phyloP scores from a whole-genome alignment of 306 rosid species.

The Clitoria ternatea region DNA sequence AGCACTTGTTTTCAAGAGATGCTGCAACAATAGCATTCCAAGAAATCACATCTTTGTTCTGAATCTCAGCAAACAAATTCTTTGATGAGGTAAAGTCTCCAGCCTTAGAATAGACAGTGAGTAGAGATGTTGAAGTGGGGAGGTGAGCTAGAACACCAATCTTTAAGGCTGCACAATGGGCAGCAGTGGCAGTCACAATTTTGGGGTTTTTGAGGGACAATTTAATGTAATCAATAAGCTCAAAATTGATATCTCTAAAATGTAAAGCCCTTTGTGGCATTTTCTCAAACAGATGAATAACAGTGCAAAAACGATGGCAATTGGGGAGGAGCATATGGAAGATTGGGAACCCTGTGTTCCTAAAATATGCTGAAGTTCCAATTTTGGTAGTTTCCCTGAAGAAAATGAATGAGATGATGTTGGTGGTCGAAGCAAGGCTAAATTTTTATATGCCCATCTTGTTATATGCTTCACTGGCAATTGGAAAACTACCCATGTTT shows the following conservation, averaged over 20 bases:
- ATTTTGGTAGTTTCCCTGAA: neutral
- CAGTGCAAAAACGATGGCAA: slow-evolving; percentile 9
- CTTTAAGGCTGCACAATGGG: slow-evolving; percentile 45
- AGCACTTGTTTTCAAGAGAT: slow-evolving; percentile 33
- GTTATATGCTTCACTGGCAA: neutral
- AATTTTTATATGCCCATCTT: slow-evolving; percentile 15
- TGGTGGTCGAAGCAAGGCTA: neutral
- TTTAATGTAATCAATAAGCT: slow-evolving; percentile 25
- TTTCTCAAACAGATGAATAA: slow-evolving; percentile 30
- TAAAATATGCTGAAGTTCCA: neutral
- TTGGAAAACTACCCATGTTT: slow-evolving; percentile 17
- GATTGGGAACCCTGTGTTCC: slow-evolving; percentile 6
- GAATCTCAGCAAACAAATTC: slow-evolving; percentile 40
- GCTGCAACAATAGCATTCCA: slow-evolving; percentile 61
- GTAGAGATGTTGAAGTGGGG: slow-evolving; percentile 45
- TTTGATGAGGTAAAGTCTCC: slow-evolving; percentile 39
- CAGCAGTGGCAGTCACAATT: slow-evolving; percentile 21
- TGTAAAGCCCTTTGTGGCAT: slow-evolving; percentile 27
- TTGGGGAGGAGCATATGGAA: neutral
- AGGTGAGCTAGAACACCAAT: slow-evolving; percentile 40
- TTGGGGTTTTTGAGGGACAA: slow-evolving; percentile 15
- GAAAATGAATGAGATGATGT: slow-evolving; percentile 21
- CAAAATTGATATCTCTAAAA: slow-evolving; percentile 11
- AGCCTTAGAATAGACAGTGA: slow-evolving; percentile 41
- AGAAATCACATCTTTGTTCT: slow-evolving; percentile 39